These are phyloP conservation scores for Tubosaeta sp. DNA, from an alignment of 768 basidiomycete species.

Conservation along the genomic window DNA sequence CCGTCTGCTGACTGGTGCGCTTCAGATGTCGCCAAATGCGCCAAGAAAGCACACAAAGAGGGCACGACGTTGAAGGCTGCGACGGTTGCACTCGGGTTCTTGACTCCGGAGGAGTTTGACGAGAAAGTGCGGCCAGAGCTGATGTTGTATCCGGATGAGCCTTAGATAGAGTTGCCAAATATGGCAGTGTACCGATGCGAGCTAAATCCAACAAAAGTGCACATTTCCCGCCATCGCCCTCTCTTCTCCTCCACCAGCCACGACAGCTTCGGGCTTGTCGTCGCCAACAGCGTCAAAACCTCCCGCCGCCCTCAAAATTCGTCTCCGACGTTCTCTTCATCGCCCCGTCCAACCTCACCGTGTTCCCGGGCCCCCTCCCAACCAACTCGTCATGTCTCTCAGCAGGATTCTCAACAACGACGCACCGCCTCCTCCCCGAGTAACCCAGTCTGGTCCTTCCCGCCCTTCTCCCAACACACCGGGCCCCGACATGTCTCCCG, in stretches of 20 bases:
- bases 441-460: conserved; percentile 22
- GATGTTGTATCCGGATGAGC: conserved; percentile 76
- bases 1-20: conserved; percentile 8
- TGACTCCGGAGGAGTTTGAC: conserved; percentile 92
- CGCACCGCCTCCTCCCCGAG: conserved; percentile 45
- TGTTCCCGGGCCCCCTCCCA: neutral
- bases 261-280: neutral
- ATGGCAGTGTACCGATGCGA: conserved; percentile 31
- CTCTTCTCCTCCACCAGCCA: conserved; percentile 17
- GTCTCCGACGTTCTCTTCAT: neutral
- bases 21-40: conserved; percentile 93
- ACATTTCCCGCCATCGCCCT: conserved; percentile 31
- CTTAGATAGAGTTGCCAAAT: conserved; percentile 27
- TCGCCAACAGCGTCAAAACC: neutral
- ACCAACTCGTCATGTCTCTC: conserved; percentile 56
- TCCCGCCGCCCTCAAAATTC: neutral
- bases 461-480: conserved; percentile 20
- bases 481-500: conserved; percentile 21
- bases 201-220: conserved; percentile 35
- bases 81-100: conserved; percentile 79
- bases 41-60: conserved; percentile 99
- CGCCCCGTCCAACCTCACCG: neutral
- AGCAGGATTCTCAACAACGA: conserved; percentile 81
- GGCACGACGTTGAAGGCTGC: conserved; percentile 96
- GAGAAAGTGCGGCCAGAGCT: conserved; percentile 87